phyloP scores from a whole-genome alignment of 495 filamentous ascomycete species.

The Hyaloscypha hepaticicola region DNA sequence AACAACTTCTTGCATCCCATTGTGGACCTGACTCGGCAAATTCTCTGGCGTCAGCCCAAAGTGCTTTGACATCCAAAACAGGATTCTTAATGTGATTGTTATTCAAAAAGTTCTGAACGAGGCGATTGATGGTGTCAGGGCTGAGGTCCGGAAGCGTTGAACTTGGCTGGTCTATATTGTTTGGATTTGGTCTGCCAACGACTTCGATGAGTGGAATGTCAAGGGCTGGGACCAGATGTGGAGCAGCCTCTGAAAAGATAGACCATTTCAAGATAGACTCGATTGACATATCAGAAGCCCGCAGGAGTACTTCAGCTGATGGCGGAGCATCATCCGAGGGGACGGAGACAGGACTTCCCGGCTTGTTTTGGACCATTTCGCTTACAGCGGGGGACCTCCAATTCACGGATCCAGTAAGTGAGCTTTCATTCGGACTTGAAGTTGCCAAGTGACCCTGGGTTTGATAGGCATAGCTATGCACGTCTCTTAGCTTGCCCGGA shows the following conservation, averaged over 20 bases:
- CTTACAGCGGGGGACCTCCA: background rate
- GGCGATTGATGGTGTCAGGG: background rate
- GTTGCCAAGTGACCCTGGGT: background rate
- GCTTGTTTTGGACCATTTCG: background rate
- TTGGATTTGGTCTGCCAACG: background rate
- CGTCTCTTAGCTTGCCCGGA: background rate
- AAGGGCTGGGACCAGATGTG: background rate
- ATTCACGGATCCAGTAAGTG: background rate
- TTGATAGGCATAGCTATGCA: background rate
- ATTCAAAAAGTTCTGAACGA: background rate
- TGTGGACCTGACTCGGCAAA: background rate
- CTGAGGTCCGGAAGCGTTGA: background rate
- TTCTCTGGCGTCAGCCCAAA: background rate
- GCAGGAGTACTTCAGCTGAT: constrained; percentile 2
- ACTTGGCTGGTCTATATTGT: background rate
- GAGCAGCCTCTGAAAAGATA: background rate
- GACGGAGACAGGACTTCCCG: background rate
- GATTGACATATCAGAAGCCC: constrained; percentile 3
- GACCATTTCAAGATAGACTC: constrained; percentile 5
- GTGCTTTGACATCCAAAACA: background rate
- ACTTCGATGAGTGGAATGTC: background rate
- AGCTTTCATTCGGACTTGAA: background rate
- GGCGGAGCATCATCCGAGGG: background rate
- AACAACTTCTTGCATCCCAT: background rate
- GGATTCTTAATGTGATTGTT: background rate